Evolutionary conservation across 306 rosid genomes (phyloP).

Genomic region (Glycine latifolia): DNA sequence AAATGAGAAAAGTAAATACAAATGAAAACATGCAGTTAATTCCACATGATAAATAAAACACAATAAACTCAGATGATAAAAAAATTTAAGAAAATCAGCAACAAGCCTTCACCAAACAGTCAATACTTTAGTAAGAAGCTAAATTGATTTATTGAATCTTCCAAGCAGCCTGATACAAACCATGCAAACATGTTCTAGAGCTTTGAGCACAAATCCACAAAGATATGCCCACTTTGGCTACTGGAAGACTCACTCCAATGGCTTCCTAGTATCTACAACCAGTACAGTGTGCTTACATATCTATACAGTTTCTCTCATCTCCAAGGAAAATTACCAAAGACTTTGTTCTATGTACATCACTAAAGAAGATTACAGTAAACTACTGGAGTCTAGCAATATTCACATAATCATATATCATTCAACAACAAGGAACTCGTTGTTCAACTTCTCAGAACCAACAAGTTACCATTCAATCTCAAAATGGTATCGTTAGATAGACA

Average conservation of each 20-base stretch:
- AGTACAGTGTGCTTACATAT: not conserved
- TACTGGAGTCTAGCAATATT: not conserved
- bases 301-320: slow-evolving; percentile 1
- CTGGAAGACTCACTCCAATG: slow-evolving; percentile 28
- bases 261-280: slow-evolving; percentile 11
- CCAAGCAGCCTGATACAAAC: slow-evolving; percentile 11
- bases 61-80: not conserved
- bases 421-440: not conserved
- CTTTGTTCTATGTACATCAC: not conserved
- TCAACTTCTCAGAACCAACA: slow-evolving; percentile 11
- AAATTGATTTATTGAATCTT: slow-evolving; percentile 18
- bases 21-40: slow-evolving; percentile 2
- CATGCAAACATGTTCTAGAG: slow-evolving; percentile 7
- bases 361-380: not conserved
- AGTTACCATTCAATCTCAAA: not conserved
- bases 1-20: not conserved
- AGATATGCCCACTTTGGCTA: not conserved
- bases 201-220: not conserved
- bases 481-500: not conserved
- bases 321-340: not conserved
- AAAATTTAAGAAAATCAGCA: slow-evolving; percentile 16
- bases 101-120: slow-evolving; percentile 12
- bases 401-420: not conserved
- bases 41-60: slow-evolving; percentile 1
- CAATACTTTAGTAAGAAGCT: slow-evolving; percentile 21